Evolutionary conservation across 225 moss, liverwort and hornwort genomes (phyloP).

Genomic region (Ulota crispa): DNA sequence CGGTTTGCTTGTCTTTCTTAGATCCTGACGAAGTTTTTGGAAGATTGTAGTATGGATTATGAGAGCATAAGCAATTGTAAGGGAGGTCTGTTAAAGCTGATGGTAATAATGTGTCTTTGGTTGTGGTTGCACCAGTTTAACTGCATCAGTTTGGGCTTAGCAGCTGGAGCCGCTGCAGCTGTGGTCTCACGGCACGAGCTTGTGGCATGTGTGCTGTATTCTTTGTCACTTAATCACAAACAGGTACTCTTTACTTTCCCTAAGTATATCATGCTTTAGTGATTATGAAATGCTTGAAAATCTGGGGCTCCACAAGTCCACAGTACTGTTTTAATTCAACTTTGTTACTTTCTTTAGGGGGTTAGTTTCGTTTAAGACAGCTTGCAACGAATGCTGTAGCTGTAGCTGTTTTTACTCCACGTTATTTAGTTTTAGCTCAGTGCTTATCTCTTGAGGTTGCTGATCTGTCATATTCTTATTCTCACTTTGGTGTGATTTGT

Average conservation of each 20-base stretch:
- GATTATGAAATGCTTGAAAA: background rate
- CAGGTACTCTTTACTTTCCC: slow-evolving; percentile 56
- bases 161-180: slow-evolving; percentile 81
- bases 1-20: slow-evolving; percentile 7
- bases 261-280: background rate
- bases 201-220: slow-evolving; percentile 78
- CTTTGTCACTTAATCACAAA: slow-evolving; percentile 92
- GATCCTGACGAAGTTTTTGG: background rate
- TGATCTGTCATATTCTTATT: background rate
- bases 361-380: background rate
- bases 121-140: slow-evolving; percentile 67
- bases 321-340: background rate
- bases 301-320: background rate
- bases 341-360: background rate
- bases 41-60: slow-evolving; percentile 6
- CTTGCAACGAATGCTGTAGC: background rate
- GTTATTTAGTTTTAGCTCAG: background rate
- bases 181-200: slow-evolving; percentile 69
- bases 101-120: background rate
- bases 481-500: slow-evolving; percentile 14
- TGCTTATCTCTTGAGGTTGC: background rate
- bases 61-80: background rate
- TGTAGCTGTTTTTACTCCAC: background rate
- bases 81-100: background rate
- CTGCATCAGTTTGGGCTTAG: slow-evolving; percentile 98